Evolutionary conservation across 345 rosid species (phyloP).

Genomic region (Rhodamnia rubescens): DNA sequence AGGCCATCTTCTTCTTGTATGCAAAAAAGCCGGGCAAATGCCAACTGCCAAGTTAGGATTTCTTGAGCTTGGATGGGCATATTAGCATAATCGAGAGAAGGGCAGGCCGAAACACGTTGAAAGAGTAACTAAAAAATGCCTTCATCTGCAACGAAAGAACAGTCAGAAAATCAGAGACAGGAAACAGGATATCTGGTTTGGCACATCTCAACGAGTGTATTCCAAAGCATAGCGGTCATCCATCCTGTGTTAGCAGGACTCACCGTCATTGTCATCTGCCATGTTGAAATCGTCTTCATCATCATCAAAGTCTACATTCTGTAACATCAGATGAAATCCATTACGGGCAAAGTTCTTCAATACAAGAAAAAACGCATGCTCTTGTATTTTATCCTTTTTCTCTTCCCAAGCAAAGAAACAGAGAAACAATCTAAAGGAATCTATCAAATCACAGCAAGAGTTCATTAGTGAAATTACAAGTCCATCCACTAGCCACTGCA

Average conservation of each 20-base stretch:
- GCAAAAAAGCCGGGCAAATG: background rate
- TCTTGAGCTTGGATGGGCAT: background rate
- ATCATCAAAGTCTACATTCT: conserved; percentile 39
- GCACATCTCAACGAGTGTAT: background rate
- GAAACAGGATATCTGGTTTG: background rate
- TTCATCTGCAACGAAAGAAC: conserved; percentile 20
- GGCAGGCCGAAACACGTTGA: background rate
- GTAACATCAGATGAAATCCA: background rate
- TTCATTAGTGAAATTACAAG: background rate
- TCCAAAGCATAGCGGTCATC: background rate
- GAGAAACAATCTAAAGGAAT: background rate
- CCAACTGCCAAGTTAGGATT: background rate
- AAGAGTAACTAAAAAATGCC: conserved; percentile 5
- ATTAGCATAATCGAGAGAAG: background rate
- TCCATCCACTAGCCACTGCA: background rate
- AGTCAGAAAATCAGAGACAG: background rate
- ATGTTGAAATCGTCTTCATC: conserved; percentile 41
- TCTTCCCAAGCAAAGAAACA: background rate
- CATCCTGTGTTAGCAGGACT: background rate
- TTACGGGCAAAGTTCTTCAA: background rate
- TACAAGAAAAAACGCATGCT: background rate
- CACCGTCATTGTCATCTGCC: conserved; percentile 31
- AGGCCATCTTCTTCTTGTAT: background rate
- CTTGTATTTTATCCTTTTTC: background rate
- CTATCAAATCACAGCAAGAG: background rate